A percentile compares a stretch with the other conserved stretches of the same genome.
Conservation (phyloP, 2,329 filamentous ascomycete species). For the Alternaria solani region DNA sequence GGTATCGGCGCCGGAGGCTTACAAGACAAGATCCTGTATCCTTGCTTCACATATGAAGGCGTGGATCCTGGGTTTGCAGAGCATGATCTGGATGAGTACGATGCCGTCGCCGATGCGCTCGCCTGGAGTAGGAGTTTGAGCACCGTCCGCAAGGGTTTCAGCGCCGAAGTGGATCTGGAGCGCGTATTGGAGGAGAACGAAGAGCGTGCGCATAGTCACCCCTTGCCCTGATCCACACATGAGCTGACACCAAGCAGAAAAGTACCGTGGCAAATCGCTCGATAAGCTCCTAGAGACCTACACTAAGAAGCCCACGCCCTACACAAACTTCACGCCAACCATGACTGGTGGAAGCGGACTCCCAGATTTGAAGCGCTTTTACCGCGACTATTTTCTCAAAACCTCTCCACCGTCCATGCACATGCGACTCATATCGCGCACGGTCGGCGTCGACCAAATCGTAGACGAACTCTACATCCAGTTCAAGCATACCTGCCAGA, state of each 20-base stretch:
- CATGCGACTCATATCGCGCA: slow-evolving; percentile 65
- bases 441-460: slow-evolving; percentile 65
- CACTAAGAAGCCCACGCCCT: slow-evolving; percentile 45
- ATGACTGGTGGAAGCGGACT: slow-evolving; percentile 56
- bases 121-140: slow-evolving; percentile 73
- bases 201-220: slow-evolving; percentile 36
- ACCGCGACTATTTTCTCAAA: slow-evolving; percentile 64
- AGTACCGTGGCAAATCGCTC: slow-evolving; percentile 47
- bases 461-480: slow-evolving; percentile 67
- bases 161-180: slow-evolving; percentile 57
- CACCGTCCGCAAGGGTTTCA: slow-evolving; percentile 67
- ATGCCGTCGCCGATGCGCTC: slow-evolving; percentile 68
- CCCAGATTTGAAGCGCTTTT: slow-evolving; percentile 60
- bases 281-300: slow-evolving; percentile 52
- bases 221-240: too few species aligned
- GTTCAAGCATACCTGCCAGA: slow-evolving; percentile 64
- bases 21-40: slow-evolving; percentile 53
- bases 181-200: slow-evolving; percentile 54
- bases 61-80: slow-evolving; percentile 74
- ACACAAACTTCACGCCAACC: slow-evolving; percentile 55
- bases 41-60: slow-evolving; percentile 63
- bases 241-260: slow-evolving; percentile 37
- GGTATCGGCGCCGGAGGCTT: slow-evolving; percentile 61
- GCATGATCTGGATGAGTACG: slow-evolving; percentile 71
- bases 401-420: slow-evolving; percentile 57